Evolutionary conservation across 306 rosid genomes (phyloP).

Genomic region (Fragaria iinumae): DNA sequence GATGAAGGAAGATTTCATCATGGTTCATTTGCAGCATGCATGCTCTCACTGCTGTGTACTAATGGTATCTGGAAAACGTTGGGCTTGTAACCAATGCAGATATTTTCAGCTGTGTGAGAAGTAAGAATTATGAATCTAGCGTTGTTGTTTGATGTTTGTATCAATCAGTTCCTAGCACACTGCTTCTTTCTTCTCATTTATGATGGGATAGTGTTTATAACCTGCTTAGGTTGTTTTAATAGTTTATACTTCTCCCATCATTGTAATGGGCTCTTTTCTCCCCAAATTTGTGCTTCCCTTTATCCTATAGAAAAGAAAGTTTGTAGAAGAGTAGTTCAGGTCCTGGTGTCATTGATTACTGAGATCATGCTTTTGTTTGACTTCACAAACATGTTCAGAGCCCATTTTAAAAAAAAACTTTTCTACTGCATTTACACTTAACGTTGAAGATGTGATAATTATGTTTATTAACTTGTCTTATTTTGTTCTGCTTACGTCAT

Average conservation of each 20-base stretch:
- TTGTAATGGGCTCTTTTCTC: not conserved
- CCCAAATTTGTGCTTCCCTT: not conserved
- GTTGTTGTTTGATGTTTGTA: not conserved
- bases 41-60: constrained; percentile 78
- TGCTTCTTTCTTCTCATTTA: not conserved
- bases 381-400: not conserved
- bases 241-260: not conserved
- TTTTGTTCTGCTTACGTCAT: not conserved
- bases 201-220: not conserved
- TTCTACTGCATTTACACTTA: not conserved
- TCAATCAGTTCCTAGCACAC: not conserved
- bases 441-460: not conserved
- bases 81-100: constrained; percentile 93
- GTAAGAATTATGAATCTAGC: constrained; percentile 45
- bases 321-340: not conserved
- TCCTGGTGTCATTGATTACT: not conserved
- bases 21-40: constrained; percentile 95
- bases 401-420: not conserved
- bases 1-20: constrained; percentile 97
- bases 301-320: not conserved
- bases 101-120: constrained; percentile 89
- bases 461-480: not conserved
- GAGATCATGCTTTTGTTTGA: not conserved
- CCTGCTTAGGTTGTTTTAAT: not conserved
- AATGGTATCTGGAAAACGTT: constrained; percentile 83